phyloP scores from a whole-genome alignment of 495 filamentous ascomycete genomes.

The Penicillium cinerascens region DNA sequence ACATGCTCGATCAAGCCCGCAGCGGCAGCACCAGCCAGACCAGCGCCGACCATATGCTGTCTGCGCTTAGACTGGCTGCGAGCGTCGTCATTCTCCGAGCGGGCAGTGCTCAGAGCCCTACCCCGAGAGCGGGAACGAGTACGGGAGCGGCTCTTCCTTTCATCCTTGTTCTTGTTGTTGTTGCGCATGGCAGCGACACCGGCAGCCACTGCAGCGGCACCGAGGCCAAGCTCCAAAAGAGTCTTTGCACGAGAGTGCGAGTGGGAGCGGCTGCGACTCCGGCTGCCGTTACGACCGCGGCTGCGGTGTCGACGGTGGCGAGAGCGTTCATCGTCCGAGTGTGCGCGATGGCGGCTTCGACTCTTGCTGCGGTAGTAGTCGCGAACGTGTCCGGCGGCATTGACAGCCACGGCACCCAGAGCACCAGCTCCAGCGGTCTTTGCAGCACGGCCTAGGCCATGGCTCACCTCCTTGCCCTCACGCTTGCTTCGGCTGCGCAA shows the following conservation, averaged over 20 bases:
- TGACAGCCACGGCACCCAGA: constrained; percentile 76
- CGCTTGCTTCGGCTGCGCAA: constrained; percentile 63
- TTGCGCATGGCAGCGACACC: constrained; percentile 71
- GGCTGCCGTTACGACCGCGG: constrained; percentile 32
- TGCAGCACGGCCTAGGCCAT: constrained; percentile 60
- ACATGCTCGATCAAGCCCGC: constrained; percentile 72
- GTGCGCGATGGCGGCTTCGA: constrained; percentile 49
- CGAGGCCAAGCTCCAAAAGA: constrained; percentile 69
- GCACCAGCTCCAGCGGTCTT: constrained; percentile 77
- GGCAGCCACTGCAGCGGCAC: constrained; percentile 77
- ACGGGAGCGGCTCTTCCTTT: constrained; percentile 67
- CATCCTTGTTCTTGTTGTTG: constrained; percentile 62
- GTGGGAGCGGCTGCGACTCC: constrained; percentile 52
- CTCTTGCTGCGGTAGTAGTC: constrained; percentile 67
- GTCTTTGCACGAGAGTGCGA: constrained; percentile 56
- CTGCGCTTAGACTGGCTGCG: constrained; percentile 60
- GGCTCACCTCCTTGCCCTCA: constrained; percentile 54
- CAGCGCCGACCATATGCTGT: constrained; percentile 71
- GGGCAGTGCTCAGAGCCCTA: constrained; percentile 48
- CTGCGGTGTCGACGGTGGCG: constrained; percentile 33
- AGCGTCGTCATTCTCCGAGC: constrained; percentile 30
- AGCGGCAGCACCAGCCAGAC: constrained; percentile 71
- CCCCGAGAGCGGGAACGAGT: constrained; percentile 38
- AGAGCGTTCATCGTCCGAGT: constrained; percentile 48
- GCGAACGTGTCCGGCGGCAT: constrained; percentile 68